A percentile compares a stretch with the other conserved stretches of the same genome.
Conservation (phyloP, 129 eudicot genomes). For the sunflower (Helianthus annuus) region HanXRQr2.0-SUNRISE NC_035438.2:3972621-3973120, state of each 20-base stretch:
- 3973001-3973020: background rate
- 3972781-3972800: slow-evolving; percentile 99
- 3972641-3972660: too few relatives aligned
- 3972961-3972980: slow-evolving; percentile 88
- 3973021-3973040: background rate
- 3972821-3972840: slow-evolving; percentile 95
- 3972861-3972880: slow-evolving; percentile 86
- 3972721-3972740: slow-evolving; percentile 86
- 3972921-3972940: slow-evolving; percentile 44
- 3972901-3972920: slow-evolving; percentile 63
- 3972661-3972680: too few relatives aligned
- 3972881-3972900: slow-evolving; percentile 59
- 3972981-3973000: slow-evolving; percentile 27
- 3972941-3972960: slow-evolving; percentile 96
- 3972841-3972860: slow-evolving; percentile 68
- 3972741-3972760: slow-evolving; percentile 94
- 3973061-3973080: slow-evolving; percentile 95
- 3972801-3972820: slow-evolving; percentile 98
- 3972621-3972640: too few relatives aligned
- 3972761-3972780: slow-evolving; percentile 92
- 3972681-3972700: too few relatives aligned
- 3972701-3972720: too few relatives aligned
- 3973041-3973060: slow-evolving; percentile 33
- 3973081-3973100: slow-evolving; percentile 98
- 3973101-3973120: slow-evolving; percentile 98